Conservation (phyloP, 208 protist genomes). For the Trypanosoma boissoni region DNA sequence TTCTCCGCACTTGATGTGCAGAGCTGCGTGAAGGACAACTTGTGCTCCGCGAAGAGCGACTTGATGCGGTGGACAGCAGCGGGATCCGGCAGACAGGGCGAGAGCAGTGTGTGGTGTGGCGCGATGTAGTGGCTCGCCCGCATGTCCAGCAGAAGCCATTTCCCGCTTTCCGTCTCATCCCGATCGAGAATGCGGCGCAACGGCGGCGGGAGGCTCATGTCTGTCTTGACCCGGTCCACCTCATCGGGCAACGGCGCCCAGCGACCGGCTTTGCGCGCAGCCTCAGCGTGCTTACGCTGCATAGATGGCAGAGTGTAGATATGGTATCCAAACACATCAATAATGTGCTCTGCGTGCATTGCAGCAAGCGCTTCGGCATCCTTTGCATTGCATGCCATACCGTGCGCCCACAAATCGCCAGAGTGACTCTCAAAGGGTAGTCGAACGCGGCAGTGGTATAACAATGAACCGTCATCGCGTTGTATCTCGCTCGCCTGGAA, state of each 20-base stretch:
- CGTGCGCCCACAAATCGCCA: conserved; percentile 73
- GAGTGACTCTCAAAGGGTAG: conserved; percentile 30
- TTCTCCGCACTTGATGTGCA: conserved; percentile 32
- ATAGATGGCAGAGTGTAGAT: conserved; percentile 84
- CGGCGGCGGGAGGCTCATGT: conserved; percentile 50
- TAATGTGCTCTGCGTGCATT: conserved; percentile 86
- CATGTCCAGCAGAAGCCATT: conserved; percentile 76
- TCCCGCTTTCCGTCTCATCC: conserved; percentile 77
- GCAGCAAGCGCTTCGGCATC: conserved; percentile 77
- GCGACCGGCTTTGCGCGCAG: conserved; percentile 65
- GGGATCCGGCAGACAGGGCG: conserved; percentile 67
- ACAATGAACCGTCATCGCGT: neutral
- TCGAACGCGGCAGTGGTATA: conserved; percentile 45
- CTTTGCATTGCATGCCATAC: conserved; percentile 60
- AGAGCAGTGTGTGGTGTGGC: conserved; percentile 56
- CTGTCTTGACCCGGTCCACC: conserved; percentile 11
- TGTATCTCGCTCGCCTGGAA: conserved; percentile 32
- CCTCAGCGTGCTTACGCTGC: conserved; percentile 80
- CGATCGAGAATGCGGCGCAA: conserved; percentile 45
- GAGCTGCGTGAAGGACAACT: conserved; percentile 42
- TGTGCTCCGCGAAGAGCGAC: conserved; percentile 35
- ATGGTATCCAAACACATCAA: conserved; percentile 82
- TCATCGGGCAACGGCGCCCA: conserved; percentile 74
- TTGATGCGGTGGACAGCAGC: conserved; percentile 44
- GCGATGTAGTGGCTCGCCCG: conserved; percentile 34